A percentile compares a stretch with the other conserved stretches of the same genome.
phyloP scores from a whole-genome alignment of 495 filamentous ascomycete genomes.

The Daldinia decipiens region DNA sequence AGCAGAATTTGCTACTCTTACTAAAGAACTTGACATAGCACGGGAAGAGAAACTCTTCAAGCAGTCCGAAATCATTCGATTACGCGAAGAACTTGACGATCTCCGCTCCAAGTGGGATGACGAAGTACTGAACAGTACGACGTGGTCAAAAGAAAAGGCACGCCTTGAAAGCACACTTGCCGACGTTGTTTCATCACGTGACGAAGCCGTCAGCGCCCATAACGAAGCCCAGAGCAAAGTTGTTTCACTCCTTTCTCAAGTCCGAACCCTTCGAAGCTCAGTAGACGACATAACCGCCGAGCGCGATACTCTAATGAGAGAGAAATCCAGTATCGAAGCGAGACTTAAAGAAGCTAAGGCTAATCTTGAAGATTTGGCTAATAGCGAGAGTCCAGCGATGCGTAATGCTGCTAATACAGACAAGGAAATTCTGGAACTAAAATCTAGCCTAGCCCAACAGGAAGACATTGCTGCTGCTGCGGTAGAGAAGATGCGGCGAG shows the following conservation, averaged over 20 bases:
- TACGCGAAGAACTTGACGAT: conserved; percentile 94
- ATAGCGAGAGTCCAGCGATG: conserved; percentile 87
- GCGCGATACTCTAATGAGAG: conserved; percentile 83
- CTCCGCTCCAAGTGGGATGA: conserved; percentile 98
- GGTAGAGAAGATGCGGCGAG: conserved; percentile 97
- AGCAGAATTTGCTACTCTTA: conserved; percentile 85
- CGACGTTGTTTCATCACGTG: conserved; percentile 86
- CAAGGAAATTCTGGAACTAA: conserved; percentile 89
- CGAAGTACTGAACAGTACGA: conserved; percentile 95
- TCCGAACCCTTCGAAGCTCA: conserved; percentile 81
- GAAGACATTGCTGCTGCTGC: conserved; percentile 93
- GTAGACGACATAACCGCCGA: conserved; percentile 89
- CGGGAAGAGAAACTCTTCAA: conserved; percentile 79
- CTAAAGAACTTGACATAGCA: conserved; percentile 91
- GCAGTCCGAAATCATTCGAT: conserved; percentile 72
- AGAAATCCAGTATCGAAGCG: conserved; percentile 89
- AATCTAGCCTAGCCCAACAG: conserved; percentile 87
- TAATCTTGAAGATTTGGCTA: conserved; percentile 89
- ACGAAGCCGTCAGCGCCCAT: conserved; percentile 92
- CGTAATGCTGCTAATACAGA: conserved; percentile 92
- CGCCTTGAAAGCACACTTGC: conserved; percentile 90
- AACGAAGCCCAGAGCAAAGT: conserved; percentile 95
- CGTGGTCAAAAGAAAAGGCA: conserved; percentile 98
- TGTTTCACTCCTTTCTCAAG: conserved; percentile 89
- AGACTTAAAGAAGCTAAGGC: conserved; percentile 89